Conservation (phyloP, 1,284 basidiomycete species). For the Tetrapyrgos nigripes region DNA sequence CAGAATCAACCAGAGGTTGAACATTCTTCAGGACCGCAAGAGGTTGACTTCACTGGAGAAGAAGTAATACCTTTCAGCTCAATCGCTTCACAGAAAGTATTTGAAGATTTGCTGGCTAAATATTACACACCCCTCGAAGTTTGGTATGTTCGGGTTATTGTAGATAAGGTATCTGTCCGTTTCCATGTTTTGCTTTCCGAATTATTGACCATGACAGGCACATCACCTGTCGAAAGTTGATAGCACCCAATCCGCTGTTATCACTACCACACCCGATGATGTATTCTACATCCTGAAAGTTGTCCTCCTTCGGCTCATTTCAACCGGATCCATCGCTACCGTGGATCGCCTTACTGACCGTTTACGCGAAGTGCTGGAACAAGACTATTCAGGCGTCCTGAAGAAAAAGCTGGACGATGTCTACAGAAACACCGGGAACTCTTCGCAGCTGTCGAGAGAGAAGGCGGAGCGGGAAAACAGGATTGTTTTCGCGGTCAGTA, state of each 20-base stretch:
- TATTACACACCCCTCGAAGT: constrained; percentile 91
- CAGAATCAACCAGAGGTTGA: neutral
- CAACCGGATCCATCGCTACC: constrained; percentile 69
- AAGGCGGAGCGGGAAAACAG: constrained; percentile 82
- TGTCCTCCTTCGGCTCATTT: constrained; percentile 77
- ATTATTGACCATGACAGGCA: constrained; percentile 51
- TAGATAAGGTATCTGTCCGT: constrained; percentile 75
- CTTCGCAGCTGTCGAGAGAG: constrained; percentile 60
- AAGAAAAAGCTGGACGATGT: constrained; percentile 87
- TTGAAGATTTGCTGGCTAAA: constrained; percentile 72
- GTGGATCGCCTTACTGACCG: constrained; percentile 67
- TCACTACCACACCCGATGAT: constrained; percentile 87
- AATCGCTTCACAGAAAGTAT: constrained; percentile 62
- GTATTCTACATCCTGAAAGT: constrained; percentile 93
- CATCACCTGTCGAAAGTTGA: constrained; percentile 74
- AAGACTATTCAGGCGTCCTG: constrained; percentile 81
- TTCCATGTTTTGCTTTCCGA: neutral
- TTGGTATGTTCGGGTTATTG: constrained; percentile 90
- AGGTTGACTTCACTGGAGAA: neutral
- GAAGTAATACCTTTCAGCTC: constrained; percentile 45
- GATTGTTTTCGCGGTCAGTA: constrained; percentile 79
- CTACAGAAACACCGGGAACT: constrained; percentile 62
- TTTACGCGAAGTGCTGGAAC: constrained; percentile 78
- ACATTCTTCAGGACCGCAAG: neutral
- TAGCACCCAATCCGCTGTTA: constrained; percentile 62